Conservation (phyloP, 331 rosid species). For the Rhamnella rubrinervis region DNA sequence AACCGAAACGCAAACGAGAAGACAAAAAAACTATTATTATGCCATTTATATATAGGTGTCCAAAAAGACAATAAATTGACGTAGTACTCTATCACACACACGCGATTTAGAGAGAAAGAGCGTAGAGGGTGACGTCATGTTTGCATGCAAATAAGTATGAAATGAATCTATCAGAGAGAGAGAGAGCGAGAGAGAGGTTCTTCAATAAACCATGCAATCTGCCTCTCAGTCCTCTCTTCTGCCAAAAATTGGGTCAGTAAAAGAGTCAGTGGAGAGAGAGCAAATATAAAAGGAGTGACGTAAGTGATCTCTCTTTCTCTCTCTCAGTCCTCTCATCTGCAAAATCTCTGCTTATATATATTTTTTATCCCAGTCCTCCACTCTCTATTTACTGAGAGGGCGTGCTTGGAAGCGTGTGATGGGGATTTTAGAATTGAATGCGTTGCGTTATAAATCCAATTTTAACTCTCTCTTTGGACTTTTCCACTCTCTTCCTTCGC, state of each 20-base stretch:
- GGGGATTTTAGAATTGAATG: slow-evolving; percentile 9
- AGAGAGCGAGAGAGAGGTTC: background rate
- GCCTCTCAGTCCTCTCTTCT: slow-evolving; percentile 13
- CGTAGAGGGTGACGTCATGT: slow-evolving; percentile 33
- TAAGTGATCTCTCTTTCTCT: slow-evolving; percentile 13
- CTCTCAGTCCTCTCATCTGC: no score
- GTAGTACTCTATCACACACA: background rate
- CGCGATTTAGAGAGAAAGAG: background rate
- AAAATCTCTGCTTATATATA: no score
- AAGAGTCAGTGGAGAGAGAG: slow-evolving; percentile 4
- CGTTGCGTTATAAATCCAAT: no score
- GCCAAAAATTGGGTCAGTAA: slow-evolving; percentile 10
- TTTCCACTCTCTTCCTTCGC: background rate
- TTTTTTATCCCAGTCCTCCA: no score
- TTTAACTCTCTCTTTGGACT: slow-evolving; percentile 5
- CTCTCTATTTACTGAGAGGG: slow-evolving; percentile 11
- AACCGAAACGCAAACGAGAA: no score
- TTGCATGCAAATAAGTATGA: slow-evolving; percentile 40
- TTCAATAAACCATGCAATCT: slow-evolving; percentile 37
- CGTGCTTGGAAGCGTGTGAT: slow-evolving; percentile 69
- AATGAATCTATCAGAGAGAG: slow-evolving; percentile 25
- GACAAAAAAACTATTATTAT: no score
- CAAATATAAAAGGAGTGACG: slow-evolving; percentile 40
- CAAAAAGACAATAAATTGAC: background rate
- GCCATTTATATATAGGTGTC: no score